Conservation (phyloP, 1,139 yeast species). For the Kodamaea derodonti region DNA sequence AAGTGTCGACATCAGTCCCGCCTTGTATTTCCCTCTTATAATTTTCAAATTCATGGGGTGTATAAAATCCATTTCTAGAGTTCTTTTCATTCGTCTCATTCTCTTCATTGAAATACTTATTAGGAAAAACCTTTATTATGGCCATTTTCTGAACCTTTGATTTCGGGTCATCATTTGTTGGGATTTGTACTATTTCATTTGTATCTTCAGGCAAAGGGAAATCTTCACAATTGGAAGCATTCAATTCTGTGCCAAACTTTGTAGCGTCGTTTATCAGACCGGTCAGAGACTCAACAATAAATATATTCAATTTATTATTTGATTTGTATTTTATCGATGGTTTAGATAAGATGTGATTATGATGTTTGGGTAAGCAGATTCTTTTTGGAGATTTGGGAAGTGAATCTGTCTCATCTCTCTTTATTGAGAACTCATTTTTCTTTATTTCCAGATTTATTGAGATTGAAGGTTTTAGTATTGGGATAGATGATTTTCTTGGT, state of each 20-base stretch:
- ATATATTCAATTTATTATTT: slow-evolving; percentile 31
- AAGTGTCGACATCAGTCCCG: neutral
- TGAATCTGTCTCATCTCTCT: slow-evolving; percentile 3
- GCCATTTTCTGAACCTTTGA: slow-evolving; percentile 38
- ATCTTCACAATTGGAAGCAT: slow-evolving; percentile 59
- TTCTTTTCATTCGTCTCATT: slow-evolving; percentile 2
- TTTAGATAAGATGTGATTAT: slow-evolving; percentile 23
- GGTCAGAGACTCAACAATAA: slow-evolving; percentile 64
- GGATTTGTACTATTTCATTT: slow-evolving; percentile 63
- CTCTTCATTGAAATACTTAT: slow-evolving; percentile 13
- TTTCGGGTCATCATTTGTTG: slow-evolving; percentile 43
- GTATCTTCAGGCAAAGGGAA: slow-evolving; percentile 59
- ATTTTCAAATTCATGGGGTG: slow-evolving; percentile 26
- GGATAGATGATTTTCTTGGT: slow-evolving; percentile 20
- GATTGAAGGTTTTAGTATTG: slow-evolving; percentile 29
- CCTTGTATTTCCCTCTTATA: slow-evolving; percentile 11
- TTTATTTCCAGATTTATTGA: slow-evolving; percentile 18
- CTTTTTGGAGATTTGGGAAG: slow-evolving; percentile 27
- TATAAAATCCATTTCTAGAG: slow-evolving; percentile 27
- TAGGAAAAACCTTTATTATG: slow-evolving; percentile 45
- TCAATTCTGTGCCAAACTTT: slow-evolving; percentile 70
- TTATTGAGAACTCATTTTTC: slow-evolving; percentile 11
- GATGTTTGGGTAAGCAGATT: slow-evolving; percentile 43
- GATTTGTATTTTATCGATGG: slow-evolving; percentile 37
- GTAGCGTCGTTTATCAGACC: slow-evolving; percentile 70